Evolutionary conservation across 2,329 filamentous ascomycete genomes (phyloP).

Genomic region (Neodidymelliopsis sp.): DNA sequence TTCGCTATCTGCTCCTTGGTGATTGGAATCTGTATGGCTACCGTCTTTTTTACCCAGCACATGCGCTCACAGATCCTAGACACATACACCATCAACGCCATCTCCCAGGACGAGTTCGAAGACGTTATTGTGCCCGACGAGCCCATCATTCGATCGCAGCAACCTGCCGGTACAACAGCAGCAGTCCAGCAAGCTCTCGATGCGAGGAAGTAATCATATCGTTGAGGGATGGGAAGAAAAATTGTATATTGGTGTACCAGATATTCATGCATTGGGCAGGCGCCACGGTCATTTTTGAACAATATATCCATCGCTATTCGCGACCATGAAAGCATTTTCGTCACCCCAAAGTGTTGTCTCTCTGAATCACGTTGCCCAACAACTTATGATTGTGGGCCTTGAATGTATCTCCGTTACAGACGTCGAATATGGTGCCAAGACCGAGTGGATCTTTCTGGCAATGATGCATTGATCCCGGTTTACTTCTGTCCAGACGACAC

Average conservation of each 20-base stretch:
- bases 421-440: too few relatives aligned
- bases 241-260: constrained; percentile 38
- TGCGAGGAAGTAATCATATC: constrained; percentile 33
- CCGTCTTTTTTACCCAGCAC: neutral
- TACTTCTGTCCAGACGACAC: too few relatives aligned
- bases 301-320: constrained; percentile 23
- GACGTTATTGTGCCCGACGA: constrained; percentile 89
- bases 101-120: constrained; percentile 96
- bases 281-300: constrained; percentile 30
- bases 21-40: constrained; percentile 77
- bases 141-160: constrained; percentile 60
- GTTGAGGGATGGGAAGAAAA: neutral
- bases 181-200: constrained; percentile 42
- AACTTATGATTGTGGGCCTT: too few relatives aligned
- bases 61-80: constrained; percentile 55
- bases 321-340: constrained; percentile 6
- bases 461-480: too few relatives aligned
- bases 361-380: too few relatives aligned
- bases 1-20: constrained; percentile 76
- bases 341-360: too few relatives aligned
- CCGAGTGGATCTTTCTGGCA: too few relatives aligned
- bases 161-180: constrained; percentile 35
- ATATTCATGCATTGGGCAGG: constrained; percentile 40
- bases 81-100: constrained; percentile 77
- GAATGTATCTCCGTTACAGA: too few relatives aligned